Evolutionary conservation across 352 stramenopile genomes (phyloP).

Genomic region (Pilasporangium apinafurcum): DNA sequence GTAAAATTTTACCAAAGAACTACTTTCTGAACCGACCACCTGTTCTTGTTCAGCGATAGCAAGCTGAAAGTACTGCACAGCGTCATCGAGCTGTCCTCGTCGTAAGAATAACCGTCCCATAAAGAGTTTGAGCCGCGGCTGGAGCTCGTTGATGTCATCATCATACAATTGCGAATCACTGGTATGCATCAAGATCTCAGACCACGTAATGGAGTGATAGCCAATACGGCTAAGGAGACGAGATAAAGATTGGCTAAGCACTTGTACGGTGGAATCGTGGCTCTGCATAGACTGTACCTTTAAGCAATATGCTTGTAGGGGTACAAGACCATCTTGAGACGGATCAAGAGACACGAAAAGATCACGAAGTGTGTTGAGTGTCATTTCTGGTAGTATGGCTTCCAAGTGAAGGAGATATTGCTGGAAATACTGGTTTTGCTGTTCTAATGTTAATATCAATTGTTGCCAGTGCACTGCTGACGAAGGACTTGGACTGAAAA

Average conservation of each 20-base stretch:
- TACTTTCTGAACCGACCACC: constrained; percentile 13
- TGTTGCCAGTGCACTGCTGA: constrained; percentile 55
- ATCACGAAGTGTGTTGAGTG: constrained; percentile 11
- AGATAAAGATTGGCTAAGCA: constrained; percentile 16
- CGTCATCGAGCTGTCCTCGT: constrained; percentile 52
- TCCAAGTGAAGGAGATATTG: constrained; percentile 25
- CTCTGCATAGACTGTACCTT: constrained; percentile 13
- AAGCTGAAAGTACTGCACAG: constrained; percentile 30
- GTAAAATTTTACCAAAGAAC: constrained; percentile 42
- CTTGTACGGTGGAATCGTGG: constrained; percentile 14
- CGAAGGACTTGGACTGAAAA: constrained; percentile 20
- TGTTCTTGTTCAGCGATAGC: constrained; percentile 41
- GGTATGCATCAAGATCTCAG: constrained; percentile 23
- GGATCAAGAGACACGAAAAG: constrained; percentile 37
- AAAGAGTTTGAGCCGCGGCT: constrained; percentile 38
- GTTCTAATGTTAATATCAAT: constrained; percentile 41
- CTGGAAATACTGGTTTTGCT: constrained; percentile 19
- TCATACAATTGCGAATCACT: constrained; percentile 2
- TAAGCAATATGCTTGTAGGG: constrained; percentile 30
- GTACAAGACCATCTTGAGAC: constrained; percentile 31
- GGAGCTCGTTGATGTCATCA: constrained; percentile 18
- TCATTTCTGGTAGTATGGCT: constrained; percentile 10
- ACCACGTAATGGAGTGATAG: constrained; percentile 18
- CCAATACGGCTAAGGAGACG: constrained; percentile 3
- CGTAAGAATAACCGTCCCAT: constrained; percentile 44